Conservation (phyloP, 768 basidiomycete genomes). For the Amanita jacksonii region DNA sequence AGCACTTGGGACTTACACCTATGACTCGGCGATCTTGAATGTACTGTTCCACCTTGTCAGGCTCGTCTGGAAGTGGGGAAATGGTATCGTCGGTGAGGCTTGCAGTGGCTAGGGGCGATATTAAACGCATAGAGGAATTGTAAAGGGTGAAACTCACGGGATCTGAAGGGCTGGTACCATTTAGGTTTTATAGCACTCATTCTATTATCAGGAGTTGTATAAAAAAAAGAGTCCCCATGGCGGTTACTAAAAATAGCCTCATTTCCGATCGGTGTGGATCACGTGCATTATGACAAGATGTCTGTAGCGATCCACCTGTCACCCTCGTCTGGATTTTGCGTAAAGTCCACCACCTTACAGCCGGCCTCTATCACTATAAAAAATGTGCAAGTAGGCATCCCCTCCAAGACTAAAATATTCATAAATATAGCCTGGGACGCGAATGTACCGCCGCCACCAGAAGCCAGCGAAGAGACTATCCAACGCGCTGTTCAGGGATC, state of each 20-base stretch:
- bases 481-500: slow-evolving; percentile 47
- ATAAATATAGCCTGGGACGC: slow-evolving; percentile 66
- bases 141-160: slow-evolving; percentile 21
- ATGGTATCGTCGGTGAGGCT: slow-evolving; percentile 37
- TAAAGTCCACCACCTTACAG: slow-evolving; percentile 46
- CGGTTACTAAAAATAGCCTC: no score
- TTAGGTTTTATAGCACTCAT: slow-evolving; percentile 27
- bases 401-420: slow-evolving; percentile 54
- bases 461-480: slow-evolving; percentile 47
- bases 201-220: no score
- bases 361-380: slow-evolving; percentile 16
- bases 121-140: slow-evolving; percentile 11
- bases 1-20: slow-evolving; percentile 40
- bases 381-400: slow-evolving; percentile 21
- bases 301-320: slow-evolving; percentile 30
- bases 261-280: no score
- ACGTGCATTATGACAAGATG: no score
- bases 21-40: slow-evolving; percentile 77
- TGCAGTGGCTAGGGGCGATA: slow-evolving; percentile 27
- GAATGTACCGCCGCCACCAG: slow-evolving; percentile 60
- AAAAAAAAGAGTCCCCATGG: no score
- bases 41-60: slow-evolving; percentile 54
- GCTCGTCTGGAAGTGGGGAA: slow-evolving; percentile 59
- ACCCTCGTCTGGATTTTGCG: slow-evolving; percentile 61
- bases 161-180: slow-evolving; percentile 21